A percentile compares a stretch with the other conserved stretches of the same genome.
Evolutionary conservation across 2,329 filamentous ascomycete genomes (phyloP).

Genomic region (Aspergillus fumigatus): DNA sequence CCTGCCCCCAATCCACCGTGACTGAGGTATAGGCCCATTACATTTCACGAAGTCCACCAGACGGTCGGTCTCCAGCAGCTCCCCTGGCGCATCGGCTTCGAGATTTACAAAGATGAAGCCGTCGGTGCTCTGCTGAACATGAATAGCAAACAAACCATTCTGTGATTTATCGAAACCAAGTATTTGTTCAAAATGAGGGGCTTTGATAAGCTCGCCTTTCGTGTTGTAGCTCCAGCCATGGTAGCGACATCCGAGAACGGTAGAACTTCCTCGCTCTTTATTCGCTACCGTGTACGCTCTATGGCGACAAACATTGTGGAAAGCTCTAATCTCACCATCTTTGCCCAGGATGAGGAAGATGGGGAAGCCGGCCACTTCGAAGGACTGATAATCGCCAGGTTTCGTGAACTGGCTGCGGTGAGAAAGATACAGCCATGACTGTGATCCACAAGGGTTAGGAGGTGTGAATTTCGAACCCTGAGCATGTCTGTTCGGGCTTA

Average conservation of each 20-base stretch:
- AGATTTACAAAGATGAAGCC: constrained; percentile 29
- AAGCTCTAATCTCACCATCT: constrained; percentile 51
- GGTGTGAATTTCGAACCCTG: too few relatives aligned
- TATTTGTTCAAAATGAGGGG: constrained; percentile 55
- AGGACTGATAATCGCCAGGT: constrained; percentile 55
- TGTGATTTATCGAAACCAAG: constrained; percentile 53
- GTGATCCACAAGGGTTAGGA: not conserved
- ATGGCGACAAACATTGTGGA: constrained; percentile 61
- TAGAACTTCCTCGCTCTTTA: constrained; percentile 47
- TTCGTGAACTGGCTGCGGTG: constrained; percentile 46
- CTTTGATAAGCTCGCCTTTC: constrained; percentile 55
- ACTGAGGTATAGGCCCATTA: constrained; percentile 7
- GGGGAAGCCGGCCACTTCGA: constrained; percentile 53
- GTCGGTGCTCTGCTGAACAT: constrained; percentile 15
- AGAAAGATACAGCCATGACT: constrained; percentile 35
- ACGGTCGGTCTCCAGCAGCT: not conserved
- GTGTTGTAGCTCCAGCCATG: constrained; percentile 61
- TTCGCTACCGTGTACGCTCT: constrained; percentile 57
- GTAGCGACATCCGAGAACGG: constrained; percentile 56
- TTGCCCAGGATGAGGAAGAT: constrained; percentile 52
- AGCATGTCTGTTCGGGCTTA: constrained; percentile 11
- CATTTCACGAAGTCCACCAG: constrained; percentile 11
- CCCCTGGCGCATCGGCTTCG: constrained; percentile 6
- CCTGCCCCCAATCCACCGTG: constrained; percentile 25
- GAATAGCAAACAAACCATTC: constrained; percentile 50